phyloP scores from a whole-genome alignment of 495 filamentous ascomycete genomes.

The Penicillium canariense region DNA sequence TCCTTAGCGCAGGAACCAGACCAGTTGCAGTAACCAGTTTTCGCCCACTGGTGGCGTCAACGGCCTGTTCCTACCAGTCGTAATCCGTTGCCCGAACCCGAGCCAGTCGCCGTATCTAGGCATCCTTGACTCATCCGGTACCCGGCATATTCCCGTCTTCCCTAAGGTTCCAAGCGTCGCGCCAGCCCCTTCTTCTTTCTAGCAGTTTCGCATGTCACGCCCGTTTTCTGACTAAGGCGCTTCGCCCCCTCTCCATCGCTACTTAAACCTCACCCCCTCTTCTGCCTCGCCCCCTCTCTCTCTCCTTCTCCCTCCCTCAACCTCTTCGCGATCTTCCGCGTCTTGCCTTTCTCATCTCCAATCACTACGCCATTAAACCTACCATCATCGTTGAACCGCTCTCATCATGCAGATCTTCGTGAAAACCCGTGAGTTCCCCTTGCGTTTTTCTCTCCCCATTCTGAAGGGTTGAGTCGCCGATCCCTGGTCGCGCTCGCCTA shows the following conservation, averaged over 20 bases:
- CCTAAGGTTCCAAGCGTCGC: too few relatives aligned
- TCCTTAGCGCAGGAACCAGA: constrained; percentile 7
- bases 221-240: constrained; percentile 38
- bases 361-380: constrained; percentile 3
- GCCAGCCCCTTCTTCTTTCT: too few relatives aligned
- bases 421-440: constrained; percentile 76
- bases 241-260: constrained; percentile 36
- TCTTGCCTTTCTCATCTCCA: constrained; percentile 10
- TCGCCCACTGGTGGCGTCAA: constrained; percentile 26
- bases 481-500: not conserved
- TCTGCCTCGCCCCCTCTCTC: constrained; percentile 17
- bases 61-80: constrained; percentile 12
- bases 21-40: constrained; percentile 1
- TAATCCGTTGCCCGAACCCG: too few relatives aligned
- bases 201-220: constrained; percentile 18
- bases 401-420: constrained; percentile 93
- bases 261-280: constrained; percentile 26
- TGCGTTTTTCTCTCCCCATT: not conserved
- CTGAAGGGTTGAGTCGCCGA: too few relatives aligned
- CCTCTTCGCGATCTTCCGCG: constrained; percentile 6
- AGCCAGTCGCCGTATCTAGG: too few relatives aligned
- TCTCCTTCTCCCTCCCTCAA: constrained; percentile 10
- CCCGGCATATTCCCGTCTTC: constrained; percentile 18
- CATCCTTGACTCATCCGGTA: constrained; percentile 31
- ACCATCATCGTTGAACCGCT: constrained; percentile 14